Percentiles rank a stretch among this genome's conserved stretches.
Conservation (phyloP, 495 filamentous ascomycete species). For the Lepraria neglecta region DNA sequence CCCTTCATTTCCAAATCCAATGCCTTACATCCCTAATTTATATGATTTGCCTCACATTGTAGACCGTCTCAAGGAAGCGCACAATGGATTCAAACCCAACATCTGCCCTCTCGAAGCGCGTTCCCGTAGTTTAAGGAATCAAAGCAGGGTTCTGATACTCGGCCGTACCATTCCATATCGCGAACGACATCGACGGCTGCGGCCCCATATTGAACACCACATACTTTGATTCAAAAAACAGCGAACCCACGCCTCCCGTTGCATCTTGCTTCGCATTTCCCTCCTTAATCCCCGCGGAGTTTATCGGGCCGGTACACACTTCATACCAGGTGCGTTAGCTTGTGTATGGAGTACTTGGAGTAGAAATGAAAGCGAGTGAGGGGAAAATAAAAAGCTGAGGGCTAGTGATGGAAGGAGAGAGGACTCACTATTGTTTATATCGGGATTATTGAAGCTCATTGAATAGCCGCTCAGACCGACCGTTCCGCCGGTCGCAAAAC, state of each 20-base stretch:
- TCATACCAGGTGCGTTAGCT: background rate
- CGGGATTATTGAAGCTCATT: background rate
- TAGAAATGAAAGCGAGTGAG: background rate
- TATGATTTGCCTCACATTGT: no score
- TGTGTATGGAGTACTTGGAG: background rate
- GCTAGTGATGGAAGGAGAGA: background rate
- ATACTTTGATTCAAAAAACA: conserved; percentile 8
- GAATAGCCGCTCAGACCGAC: background rate
- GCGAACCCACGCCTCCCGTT: background rate
- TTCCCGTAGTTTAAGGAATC: no score
- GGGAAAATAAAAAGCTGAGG: no score
- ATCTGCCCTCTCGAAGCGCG: no score
- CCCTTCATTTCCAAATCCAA: no score
- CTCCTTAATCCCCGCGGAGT: background rate
- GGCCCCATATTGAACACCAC: conserved; percentile 11
- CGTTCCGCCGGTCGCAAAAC: background rate
- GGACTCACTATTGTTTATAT: background rate
- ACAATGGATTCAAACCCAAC: no score
- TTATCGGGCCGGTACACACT: conserved; percentile 6
- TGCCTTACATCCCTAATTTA: no score
- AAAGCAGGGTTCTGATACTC: background rate
- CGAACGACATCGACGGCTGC: conserved; percentile 5
- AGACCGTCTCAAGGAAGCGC: no score
- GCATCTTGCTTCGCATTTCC: background rate
- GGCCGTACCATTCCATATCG: conserved; percentile 2